Evolutionary conservation across 768 basidiomycete species (phyloP).

Genomic region (Cyclocybe aegerita): DNA sequence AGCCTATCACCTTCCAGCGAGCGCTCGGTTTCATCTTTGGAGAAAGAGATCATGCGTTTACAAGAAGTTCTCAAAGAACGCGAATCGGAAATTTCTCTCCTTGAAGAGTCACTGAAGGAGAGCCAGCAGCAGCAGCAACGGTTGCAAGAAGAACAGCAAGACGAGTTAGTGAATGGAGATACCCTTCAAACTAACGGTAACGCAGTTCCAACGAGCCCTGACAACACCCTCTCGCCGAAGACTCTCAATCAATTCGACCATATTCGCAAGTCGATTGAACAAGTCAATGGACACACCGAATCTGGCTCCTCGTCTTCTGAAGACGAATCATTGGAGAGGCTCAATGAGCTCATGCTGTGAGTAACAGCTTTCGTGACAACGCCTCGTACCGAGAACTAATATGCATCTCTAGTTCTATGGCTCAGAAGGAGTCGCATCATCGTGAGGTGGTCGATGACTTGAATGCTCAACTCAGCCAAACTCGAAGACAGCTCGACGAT

Average conservation of each 20-base stretch:
- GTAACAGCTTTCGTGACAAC: slow-evolving; percentile 25
- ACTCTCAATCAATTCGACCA: slow-evolving; percentile 75
- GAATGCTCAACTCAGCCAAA: slow-evolving; percentile 61
- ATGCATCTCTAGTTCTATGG: slow-evolving; percentile 76
- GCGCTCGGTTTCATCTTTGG: slow-evolving; percentile 81
- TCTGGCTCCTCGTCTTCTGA: slow-evolving; percentile 44
- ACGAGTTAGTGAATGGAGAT: slow-evolving; percentile 8
- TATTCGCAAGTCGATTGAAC: slow-evolving; percentile 67
- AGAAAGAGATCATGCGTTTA: slow-evolving; percentile 93
- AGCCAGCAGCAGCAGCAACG: slow-evolving; percentile 29
- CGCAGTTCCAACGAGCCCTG: slow-evolving; percentile 9
- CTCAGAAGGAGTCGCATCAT: slow-evolving; percentile 92
- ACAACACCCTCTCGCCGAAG: slow-evolving; percentile 59
- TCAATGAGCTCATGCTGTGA: slow-evolving; percentile 93
- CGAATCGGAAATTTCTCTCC: slow-evolving; percentile 82
- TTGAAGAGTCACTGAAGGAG: slow-evolving; percentile 59
- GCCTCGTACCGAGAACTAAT: slow-evolving; percentile 3
- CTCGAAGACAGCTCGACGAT: slow-evolving; percentile 80
- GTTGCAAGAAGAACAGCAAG: slow-evolving; percentile 6
- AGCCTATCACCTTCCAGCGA: slow-evolving; percentile 47
- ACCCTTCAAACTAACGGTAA: slow-evolving; percentile 21
- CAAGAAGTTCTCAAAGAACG: slow-evolving; percentile 91
- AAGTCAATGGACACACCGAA: slow-evolving; percentile 40
- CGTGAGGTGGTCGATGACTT: slow-evolving; percentile 76
- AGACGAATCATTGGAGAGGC: slow-evolving; percentile 73